Percentiles rank a stretch among this genome's conserved stretches.
Evolutionary conservation across 2,329 filamentous ascomycete genomes (phyloP).

Genomic region (Ophiosphaerella narmari): DNA sequence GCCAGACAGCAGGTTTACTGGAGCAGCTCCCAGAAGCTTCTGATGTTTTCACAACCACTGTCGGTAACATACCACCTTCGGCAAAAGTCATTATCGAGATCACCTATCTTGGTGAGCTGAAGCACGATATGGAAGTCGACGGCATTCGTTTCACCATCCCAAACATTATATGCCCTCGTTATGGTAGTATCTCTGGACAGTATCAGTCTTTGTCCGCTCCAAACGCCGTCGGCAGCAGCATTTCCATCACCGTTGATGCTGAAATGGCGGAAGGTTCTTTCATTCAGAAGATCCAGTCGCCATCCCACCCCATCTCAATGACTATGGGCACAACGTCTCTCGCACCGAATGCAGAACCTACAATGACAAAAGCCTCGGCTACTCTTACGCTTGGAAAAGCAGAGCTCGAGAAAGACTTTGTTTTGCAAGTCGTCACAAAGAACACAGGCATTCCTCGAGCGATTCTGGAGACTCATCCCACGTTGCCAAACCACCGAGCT

Average conservation of each 20-base stretch:
- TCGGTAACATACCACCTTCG: slow-evolving; percentile 69
- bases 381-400: slow-evolving; percentile 59
- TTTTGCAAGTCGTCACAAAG: slow-evolving; percentile 67
- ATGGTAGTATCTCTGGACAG: slow-evolving; percentile 56
- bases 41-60: slow-evolving; percentile 70
- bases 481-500: slow-evolving; percentile 64
- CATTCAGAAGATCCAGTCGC: slow-evolving; percentile 67
- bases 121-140: slow-evolving; percentile 71
- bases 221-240: slow-evolving; percentile 40
- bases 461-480: slow-evolving; percentile 68
- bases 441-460: slow-evolving; percentile 66
- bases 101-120: slow-evolving; percentile 71
- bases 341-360: slow-evolving; percentile 53
- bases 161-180: slow-evolving; percentile 68
- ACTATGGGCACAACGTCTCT: slow-evolving; percentile 64
- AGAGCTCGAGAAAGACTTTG: slow-evolving; percentile 67
- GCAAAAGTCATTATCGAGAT: slow-evolving; percentile 65
- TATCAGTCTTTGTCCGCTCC: slow-evolving; percentile 21
- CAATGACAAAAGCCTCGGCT: slow-evolving; percentile 65
- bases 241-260: slow-evolving; percentile 64
- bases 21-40: slow-evolving; percentile 64
- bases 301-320: slow-evolving; percentile 70
- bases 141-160: slow-evolving; percentile 72
- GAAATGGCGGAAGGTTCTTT: slow-evolving; percentile 60
- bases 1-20: slow-evolving; percentile 67